These are phyloP conservation scores for Carnegiea gigantea DNA, from an alignment of 179 eudicot genomes.

Conservation along the genomic window DNA sequence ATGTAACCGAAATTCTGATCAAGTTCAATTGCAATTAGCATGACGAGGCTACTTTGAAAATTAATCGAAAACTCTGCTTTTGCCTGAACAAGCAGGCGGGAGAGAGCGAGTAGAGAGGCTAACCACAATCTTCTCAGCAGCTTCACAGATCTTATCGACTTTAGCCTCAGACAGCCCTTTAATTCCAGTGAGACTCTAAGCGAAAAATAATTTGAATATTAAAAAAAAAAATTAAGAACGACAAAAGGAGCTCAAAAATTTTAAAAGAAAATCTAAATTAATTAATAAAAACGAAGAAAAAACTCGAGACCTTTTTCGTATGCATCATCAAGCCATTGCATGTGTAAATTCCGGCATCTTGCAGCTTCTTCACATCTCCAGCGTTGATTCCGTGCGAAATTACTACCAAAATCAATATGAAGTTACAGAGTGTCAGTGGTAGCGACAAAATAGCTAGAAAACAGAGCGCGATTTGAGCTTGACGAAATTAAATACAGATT, in stretches of 20 bases:
- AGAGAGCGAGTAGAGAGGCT: neutral
- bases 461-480: neutral
- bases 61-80: neutral
- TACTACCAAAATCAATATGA: constrained; percentile 36
- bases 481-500: neutral
- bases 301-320: constrained; percentile 70
- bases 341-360: constrained; percentile 95
- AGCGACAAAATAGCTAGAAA: neutral
- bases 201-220: neutral
- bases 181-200: constrained; percentile 83
- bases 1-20: constrained; percentile 87
- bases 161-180: constrained; percentile 98
- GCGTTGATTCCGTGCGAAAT: constrained; percentile 94
- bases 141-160: constrained; percentile 97
- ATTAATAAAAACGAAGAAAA: neutral
- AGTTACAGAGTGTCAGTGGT: neutral
- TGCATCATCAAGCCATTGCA: constrained; percentile 99
- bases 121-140: constrained; percentile 96
- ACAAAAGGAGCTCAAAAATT: neutral
- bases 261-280: neutral
- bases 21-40: constrained; percentile 5
- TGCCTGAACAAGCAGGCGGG: neutral
- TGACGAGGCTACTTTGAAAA: neutral
- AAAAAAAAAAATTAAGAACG: neutral
- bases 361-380: constrained; percentile 97